These are phyloP conservation scores for Mycena crocata DNA, from an alignment of 768 basidiomycete genomes.

Conservation along the genomic window DNA sequence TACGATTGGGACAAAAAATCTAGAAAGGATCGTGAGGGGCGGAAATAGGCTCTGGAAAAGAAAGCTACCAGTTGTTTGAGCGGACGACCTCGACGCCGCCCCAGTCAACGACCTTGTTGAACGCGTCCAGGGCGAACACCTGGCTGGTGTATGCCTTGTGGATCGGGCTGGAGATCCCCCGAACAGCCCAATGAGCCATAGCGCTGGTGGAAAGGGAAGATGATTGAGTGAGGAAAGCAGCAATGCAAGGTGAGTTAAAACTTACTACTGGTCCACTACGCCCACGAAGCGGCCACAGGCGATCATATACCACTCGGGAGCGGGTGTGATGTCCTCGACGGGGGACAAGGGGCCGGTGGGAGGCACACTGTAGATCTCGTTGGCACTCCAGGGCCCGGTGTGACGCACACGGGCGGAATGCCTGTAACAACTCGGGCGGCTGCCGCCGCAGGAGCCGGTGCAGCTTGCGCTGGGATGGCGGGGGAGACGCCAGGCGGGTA, in stretches of 20 bases:
- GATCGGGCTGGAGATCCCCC: background rate
- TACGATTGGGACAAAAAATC: too few species aligned
- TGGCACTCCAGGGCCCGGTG: conserved; percentile 2
- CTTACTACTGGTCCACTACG: conserved; percentile 8
- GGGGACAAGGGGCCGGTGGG: background rate
- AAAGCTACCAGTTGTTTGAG: too few species aligned
- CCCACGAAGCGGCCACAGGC: conserved; percentile 11
- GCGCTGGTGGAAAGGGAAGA: background rate
- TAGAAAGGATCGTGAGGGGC: too few species aligned
- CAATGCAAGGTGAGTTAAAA: background rate
- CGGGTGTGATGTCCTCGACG: background rate
- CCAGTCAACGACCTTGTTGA: conserved; percentile 2
- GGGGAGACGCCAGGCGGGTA: too few species aligned
- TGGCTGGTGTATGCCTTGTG: background rate
- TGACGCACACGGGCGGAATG: background rate
- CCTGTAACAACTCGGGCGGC: background rate
- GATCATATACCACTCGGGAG: conserved; percentile 7
- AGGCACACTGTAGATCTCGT: background rate
- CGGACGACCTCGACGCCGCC: conserved; percentile 6
- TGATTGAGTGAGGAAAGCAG: background rate
- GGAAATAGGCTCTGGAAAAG: background rate
- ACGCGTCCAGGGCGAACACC: background rate
- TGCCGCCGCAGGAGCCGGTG: background rate
- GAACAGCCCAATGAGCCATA: background rate
- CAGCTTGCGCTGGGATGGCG: background rate